A percentile compares a stretch with the other conserved stretches of the same genome.
phyloP scores from a whole-genome alignment of 768 basidiomycete genomes.

The Pleurotus citrinopileatus region DNA sequence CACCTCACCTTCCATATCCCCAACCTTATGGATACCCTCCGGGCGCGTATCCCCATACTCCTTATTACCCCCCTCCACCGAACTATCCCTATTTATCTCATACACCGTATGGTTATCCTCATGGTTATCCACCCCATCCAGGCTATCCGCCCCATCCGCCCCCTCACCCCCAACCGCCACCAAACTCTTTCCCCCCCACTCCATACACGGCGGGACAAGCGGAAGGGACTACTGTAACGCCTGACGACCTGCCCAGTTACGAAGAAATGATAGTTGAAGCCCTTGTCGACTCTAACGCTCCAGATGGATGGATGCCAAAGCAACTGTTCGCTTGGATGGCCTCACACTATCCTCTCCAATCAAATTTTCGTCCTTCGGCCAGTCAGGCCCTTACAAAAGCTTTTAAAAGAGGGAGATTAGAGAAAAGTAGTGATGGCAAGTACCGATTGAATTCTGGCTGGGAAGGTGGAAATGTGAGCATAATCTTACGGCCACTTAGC shows the following conservation, averaged over 20 bases:
- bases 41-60: conserved; percentile 27
- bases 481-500: not conserved
- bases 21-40: conserved; percentile 49
- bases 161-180: conserved; percentile 16
- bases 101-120: conserved; percentile 55
- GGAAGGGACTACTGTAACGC: conserved; percentile 11
- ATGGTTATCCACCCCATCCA: conserved; percentile 35
- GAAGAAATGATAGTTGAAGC: conserved; percentile 92
- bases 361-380: conserved; percentile 87
- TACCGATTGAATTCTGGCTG: conserved; percentile 75
- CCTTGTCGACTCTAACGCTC: conserved; percentile 58
- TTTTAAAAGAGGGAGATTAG: conserved; percentile 74
- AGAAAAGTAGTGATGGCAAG: conserved; percentile 70
- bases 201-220: not conserved
- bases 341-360: conserved; percentile 74
- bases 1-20: conserved; percentile 35
- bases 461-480: conserved; percentile 81
- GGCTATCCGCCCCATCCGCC: conserved; percentile 33
- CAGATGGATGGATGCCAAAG: conserved; percentile 82
- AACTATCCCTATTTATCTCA: conserved; percentile 68
- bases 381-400: conserved; percentile 90
- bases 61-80: conserved; percentile 57
- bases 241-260: conserved; percentile 74
- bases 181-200: conserved; percentile 16
- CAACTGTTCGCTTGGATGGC: conserved; percentile 85